These are phyloP conservation scores for Linanthus parryae DNA, from an alignment of 148 eudicot species.

Conservation along the genomic window DNA sequence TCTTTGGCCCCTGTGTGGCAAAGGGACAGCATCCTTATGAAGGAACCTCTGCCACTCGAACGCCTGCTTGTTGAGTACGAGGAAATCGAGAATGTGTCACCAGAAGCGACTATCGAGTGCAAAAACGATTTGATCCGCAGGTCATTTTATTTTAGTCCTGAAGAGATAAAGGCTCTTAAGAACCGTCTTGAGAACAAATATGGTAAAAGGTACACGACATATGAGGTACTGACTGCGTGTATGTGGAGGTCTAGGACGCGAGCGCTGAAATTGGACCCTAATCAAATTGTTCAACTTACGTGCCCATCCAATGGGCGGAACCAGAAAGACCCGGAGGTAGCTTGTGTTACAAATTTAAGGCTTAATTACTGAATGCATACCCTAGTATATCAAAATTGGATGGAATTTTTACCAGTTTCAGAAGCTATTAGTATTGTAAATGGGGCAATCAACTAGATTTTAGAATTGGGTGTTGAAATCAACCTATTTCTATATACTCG, in stretches of 20 bases:
- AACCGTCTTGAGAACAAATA: not conserved
- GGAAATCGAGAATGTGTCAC: not conserved
- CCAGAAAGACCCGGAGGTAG: conserved; percentile 17
- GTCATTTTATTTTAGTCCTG: not conserved
- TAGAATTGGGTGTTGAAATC: too few relatives aligned
- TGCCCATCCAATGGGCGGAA: conserved; percentile 19
- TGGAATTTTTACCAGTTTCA: too few relatives aligned
- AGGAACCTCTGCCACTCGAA: not conserved
- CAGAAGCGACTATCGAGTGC: not conserved
- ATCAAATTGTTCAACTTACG: conserved; percentile 24
- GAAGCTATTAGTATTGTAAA: too few relatives aligned
- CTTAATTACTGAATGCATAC: too few relatives aligned
- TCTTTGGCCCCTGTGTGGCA: not conserved
- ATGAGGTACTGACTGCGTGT: not conserved
- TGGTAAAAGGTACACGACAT: not conserved
- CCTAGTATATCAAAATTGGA: too few relatives aligned
- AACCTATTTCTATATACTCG: too few relatives aligned
- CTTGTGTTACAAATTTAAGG: too few relatives aligned
- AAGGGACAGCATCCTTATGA: not conserved
- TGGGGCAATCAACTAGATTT: too few relatives aligned
- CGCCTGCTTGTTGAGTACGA: not conserved
- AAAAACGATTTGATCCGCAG: not conserved
- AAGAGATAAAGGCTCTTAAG: not conserved
- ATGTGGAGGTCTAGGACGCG: conserved; percentile 22
- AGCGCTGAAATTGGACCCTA: conserved; percentile 27